A percentile compares a stretch with the other conserved stretches of the same genome.
These are phyloP conservation scores for Cyanidioschyzon merolae DNA, from an alignment of 23 red algal species.

Conservation along the genomic window DNA sequence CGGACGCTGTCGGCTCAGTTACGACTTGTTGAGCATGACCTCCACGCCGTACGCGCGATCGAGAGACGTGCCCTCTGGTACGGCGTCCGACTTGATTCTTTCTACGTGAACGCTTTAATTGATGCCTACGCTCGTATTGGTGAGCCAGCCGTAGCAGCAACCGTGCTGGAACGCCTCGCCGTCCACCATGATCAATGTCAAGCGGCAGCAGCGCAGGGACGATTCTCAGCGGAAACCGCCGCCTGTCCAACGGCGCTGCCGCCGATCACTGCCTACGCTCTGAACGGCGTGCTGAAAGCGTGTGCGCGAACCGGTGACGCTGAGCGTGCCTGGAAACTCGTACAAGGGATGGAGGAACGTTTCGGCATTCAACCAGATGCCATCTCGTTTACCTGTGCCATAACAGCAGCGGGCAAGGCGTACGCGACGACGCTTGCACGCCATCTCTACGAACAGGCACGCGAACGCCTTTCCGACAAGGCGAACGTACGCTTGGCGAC, in stretches of 20 bases:
- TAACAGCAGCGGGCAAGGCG: not conserved
- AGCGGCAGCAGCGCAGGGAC: not conserved
- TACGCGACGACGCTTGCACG: not conserved
- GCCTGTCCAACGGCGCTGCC: not conserved
- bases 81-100: not conserved
- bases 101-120: not conserved
- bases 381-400: slow-evolving; percentile 6
- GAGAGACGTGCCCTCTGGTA: not conserved
- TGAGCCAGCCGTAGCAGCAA: not conserved
- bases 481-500: slow-evolving; percentile 1
- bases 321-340: not conserved
- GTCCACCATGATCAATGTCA: not conserved
- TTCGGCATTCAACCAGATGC: slow-evolving; percentile 4
- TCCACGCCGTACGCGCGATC: not conserved
- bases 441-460: not conserved
- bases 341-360: not conserved
- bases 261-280: not conserved
- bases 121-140: slow-evolving; percentile 4
- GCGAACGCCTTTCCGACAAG: not conserved
- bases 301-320: not conserved
- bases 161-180: slow-evolving; percentile 6
- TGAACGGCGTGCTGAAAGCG: slow-evolving; percentile 19
- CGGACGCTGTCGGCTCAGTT: slow-evolving; percentile 11
- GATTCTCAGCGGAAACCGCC: not conserved
- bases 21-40: not conserved